These are phyloP conservation scores for Rhizoctonia solani DNA, from an alignment of 1,284 basidiomycete species.

Conservation along the genomic window DNA sequence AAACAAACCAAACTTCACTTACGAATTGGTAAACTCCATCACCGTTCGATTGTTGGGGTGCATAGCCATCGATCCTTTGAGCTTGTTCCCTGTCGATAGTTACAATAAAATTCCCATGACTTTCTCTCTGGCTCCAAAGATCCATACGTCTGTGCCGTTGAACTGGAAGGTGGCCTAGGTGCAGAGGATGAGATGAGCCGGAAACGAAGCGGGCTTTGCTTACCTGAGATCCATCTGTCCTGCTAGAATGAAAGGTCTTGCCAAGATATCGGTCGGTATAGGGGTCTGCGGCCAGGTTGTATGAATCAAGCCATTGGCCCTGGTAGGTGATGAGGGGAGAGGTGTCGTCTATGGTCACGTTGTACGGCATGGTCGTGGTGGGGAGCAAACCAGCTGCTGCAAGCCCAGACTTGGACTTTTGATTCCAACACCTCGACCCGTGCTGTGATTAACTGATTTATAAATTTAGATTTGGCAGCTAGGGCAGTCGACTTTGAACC, in stretches of 20 bases:
- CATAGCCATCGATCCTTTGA: constrained; percentile 11
- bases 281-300: background rate
- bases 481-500: no score
- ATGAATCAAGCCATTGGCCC: constrained; percentile 7
- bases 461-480: no score
- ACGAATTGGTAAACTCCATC: constrained; percentile 23
- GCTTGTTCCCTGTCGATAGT: constrained; percentile 3
- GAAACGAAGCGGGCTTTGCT: background rate
- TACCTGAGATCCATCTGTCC: background rate
- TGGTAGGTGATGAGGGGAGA: constrained; percentile 14
- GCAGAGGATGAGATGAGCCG: background rate
- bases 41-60: constrained; percentile 1
- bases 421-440: no score
- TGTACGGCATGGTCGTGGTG: background rate
- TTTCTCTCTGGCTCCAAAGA: constrained; percentile 11
- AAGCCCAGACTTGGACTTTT: no score
- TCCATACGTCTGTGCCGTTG: background rate
- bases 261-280: background rate
- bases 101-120: constrained; percentile 3
- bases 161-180: background rate
- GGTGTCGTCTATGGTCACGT: constrained; percentile 1
- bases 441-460: no score
- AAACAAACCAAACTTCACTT: background rate
- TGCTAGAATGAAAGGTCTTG: background rate
- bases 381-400: no score